phyloP scores from a whole-genome alignment of 2,329 filamentous ascomycete genomes.

The Nemania sp. region DNA sequence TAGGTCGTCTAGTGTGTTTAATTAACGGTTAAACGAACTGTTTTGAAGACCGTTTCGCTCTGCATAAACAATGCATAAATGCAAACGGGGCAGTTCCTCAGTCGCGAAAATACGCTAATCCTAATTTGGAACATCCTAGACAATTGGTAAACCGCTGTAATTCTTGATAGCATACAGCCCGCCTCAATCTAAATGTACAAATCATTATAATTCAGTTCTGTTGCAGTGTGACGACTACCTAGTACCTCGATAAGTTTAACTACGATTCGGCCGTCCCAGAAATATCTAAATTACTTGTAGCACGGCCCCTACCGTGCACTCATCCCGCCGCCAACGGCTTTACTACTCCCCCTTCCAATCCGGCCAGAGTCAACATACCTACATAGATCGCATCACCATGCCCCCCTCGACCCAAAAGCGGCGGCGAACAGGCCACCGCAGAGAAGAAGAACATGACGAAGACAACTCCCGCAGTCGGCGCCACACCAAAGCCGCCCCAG shows the following conservation, averaged over 20 bases:
- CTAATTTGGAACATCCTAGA: too few relatives aligned
- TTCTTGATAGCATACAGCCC: too few relatives aligned
- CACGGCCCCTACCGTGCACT: background rate
- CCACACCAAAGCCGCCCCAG: constrained; percentile 43
- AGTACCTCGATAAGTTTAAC: too few relatives aligned
- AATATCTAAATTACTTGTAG: background rate
- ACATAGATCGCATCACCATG: constrained; percentile 40
- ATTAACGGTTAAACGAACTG: too few relatives aligned
- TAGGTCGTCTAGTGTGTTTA: too few relatives aligned
- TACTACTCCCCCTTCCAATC: background rate
- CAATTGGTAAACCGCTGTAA: too few relatives aligned
- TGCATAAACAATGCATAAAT: too few relatives aligned
- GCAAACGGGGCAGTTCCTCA: too few relatives aligned
- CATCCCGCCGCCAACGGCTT: background rate
- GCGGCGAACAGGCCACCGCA: constrained; percentile 52
- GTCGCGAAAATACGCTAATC: too few relatives aligned
- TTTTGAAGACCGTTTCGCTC: too few relatives aligned
- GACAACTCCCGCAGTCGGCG: constrained; percentile 49
- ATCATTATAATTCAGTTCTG: background rate
- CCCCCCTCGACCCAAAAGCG: constrained; percentile 48
- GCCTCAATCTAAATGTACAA: too few relatives aligned
- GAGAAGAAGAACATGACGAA: constrained; percentile 49
- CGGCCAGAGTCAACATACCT: too few relatives aligned
- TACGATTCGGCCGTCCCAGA: background rate
- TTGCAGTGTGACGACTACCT: background rate